Base-by-base conservation (phyloP, 2,329 filamentous ascomycete genomes). In the Didymella pinodella region DNA sequence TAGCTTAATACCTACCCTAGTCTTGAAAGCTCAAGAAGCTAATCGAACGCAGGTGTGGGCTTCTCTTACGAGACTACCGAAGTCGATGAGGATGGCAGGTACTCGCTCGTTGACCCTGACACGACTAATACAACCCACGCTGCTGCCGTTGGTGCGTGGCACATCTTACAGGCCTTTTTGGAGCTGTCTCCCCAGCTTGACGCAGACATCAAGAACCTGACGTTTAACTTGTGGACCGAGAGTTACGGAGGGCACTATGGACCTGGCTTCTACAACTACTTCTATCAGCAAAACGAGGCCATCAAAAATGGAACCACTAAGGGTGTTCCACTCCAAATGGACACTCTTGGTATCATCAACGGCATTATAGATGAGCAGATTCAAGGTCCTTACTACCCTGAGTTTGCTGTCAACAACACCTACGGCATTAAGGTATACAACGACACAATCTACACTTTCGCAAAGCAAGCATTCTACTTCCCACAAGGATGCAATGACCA, bases 291-390 rank as follows among this genome's bases (percentile, higher is more conserved):
- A 62, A 86, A 86, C 56, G 70, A 81, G 54, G 77, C 79, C 29
- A 85, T 86, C 62, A 66, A 74, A 29, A 82, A 82, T 41, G 83
- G 83, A 8, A 77, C 72, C 0, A 62, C 74, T 12, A 67, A 79
- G 1, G 84, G 84, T 16, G 79, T 83, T 3, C 73, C 80, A 43
- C 78, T 86, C 3, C 76, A 81, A 29, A 84, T 86, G 55, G 82
- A 85, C 57, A 83, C 83, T 0, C 69, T 86, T 3, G 82, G 83
- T 0, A 81, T 86, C 54, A 81, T 84, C 40, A 85, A 85, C 60
- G 84, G 83, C 11, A 81, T 85, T 49, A 79, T 85, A 61, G 82
- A 84, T 36, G 79, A 81, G 79, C 74, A 79, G 28, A 59, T 81
- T 10, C 81, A 84, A 66, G 75, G 75, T 1, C 78, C 79, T 0